Percentiles rank a stretch among this genome's conserved stretches.
Evolutionary conservation across 495 filamentous ascomycete genomes (phyloP).

Genomic region (Penicillium waksmanii): DNA sequence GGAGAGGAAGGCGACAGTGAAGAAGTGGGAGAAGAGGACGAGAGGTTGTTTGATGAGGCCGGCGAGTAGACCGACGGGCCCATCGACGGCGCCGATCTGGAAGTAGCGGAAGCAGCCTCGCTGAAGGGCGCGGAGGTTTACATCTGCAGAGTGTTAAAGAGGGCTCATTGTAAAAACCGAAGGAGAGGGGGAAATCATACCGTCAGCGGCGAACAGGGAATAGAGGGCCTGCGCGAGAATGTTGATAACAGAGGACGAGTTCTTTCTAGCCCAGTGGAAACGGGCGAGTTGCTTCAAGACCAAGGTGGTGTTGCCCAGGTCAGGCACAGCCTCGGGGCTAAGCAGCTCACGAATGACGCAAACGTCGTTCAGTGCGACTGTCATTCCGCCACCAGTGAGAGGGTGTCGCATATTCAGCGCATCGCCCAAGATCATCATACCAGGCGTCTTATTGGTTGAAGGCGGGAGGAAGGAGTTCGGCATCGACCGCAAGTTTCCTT

Average conservation of each 20-base stretch:
- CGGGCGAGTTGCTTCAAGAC: slow-evolving; percentile 69
- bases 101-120: slow-evolving; percentile 95
- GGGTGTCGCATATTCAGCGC: slow-evolving; percentile 98
- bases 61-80: slow-evolving; percentile 80
- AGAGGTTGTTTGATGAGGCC: slow-evolving; percentile 79
- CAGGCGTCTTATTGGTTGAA: slow-evolving; percentile 67
- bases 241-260: slow-evolving; percentile 84
- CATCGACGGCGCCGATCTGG: slow-evolving; percentile 73
- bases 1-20: slow-evolving; percentile 84
- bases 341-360: slow-evolving; percentile 74
- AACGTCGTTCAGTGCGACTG: slow-evolving; percentile 88
- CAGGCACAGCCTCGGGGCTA: slow-evolving; percentile 64
- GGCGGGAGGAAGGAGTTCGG: slow-evolving; percentile 92
- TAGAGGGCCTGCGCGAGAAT: slow-evolving; percentile 94
- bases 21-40: slow-evolving; percentile 90
- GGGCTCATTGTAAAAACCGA: neutral
- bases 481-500: slow-evolving; percentile 77
- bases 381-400: slow-evolving; percentile 94
- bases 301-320: slow-evolving; percentile 64
- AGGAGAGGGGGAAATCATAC: slow-evolving; percentile 36
- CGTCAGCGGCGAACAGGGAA: slow-evolving; percentile 83
- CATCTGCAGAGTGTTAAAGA: slow-evolving; percentile 47
- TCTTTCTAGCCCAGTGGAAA: slow-evolving; percentile 90
- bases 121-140: slow-evolving; percentile 77
- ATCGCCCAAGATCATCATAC: slow-evolving; percentile 84